phyloP scores from a whole-genome alignment of 148 eudicot species.

The Vaccinium myrtillus region DNA sequence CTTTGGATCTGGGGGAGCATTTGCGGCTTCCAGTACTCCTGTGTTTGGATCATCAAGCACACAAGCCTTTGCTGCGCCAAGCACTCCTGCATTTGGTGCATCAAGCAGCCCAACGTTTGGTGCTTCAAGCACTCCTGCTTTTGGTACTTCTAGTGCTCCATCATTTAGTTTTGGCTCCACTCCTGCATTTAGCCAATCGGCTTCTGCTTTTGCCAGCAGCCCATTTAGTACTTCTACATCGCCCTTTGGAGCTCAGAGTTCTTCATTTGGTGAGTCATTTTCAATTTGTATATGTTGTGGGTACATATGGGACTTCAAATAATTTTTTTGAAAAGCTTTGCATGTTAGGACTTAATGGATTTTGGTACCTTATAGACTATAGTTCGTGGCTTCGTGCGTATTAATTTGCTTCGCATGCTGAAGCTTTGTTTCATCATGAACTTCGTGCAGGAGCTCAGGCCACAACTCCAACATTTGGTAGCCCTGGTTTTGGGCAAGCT shows the following conservation, averaged over 20 bases:
- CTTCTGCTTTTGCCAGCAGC: slow-evolving; percentile 55
- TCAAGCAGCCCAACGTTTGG: slow-evolving; percentile 44
- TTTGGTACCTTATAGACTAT: slow-evolving; percentile 2
- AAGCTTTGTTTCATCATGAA: slow-evolving; percentile 9
- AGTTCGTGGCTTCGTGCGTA: background rate
- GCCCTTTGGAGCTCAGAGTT: slow-evolving; percentile 59
- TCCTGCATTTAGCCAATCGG: slow-evolving; percentile 49
- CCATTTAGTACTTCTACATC: slow-evolving; percentile 55
- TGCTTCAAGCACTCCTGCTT: slow-evolving; percentile 39
- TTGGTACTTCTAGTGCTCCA: slow-evolving; percentile 51
- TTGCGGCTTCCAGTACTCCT: slow-evolving; percentile 32
- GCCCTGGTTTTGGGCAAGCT: slow-evolving; percentile 66
- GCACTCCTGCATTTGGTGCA: slow-evolving; percentile 56
- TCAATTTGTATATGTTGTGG: background rate
- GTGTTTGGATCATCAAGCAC: slow-evolving; percentile 24
- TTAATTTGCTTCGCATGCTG: slow-evolving; percentile 15
- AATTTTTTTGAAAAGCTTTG: background rate
- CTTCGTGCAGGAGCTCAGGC: slow-evolving; percentile 61
- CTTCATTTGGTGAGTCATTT: slow-evolving; percentile 60
- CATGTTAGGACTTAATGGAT: background rate
- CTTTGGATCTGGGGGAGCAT: slow-evolving; percentile 58
- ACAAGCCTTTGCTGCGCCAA: slow-evolving; percentile 49
- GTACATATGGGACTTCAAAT: background rate
- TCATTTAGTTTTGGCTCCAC: slow-evolving; percentile 40
- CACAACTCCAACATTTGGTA: slow-evolving; percentile 57